phyloP scores from a whole-genome alignment of 2,329 filamentous ascomycete species.

The Apiospora pterosperma region DNA sequence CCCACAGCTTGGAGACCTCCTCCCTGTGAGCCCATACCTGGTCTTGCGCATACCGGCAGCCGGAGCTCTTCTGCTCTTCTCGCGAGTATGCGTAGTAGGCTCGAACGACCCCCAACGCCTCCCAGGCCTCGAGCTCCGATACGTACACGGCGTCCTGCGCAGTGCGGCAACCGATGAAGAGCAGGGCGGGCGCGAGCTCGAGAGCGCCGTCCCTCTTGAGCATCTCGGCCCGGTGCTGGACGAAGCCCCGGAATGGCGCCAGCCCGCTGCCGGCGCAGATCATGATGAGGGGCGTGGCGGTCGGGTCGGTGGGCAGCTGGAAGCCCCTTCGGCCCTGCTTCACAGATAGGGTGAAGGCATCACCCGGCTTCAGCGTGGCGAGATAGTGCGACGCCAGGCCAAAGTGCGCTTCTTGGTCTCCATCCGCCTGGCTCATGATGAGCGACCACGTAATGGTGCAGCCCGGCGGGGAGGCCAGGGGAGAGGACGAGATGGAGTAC shows the following conservation, averaged over 20 bases:
- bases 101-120: slow-evolving; percentile 45
- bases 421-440: slow-evolving; percentile 36
- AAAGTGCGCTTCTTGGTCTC: slow-evolving; percentile 21
- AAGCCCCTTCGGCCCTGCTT: slow-evolving; percentile 13
- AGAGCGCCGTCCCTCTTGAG: slow-evolving; percentile 28
- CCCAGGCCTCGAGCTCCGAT: slow-evolving; percentile 41
- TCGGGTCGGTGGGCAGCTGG: slow-evolving; percentile 19
- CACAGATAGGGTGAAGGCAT: slow-evolving; percentile 7
- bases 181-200: slow-evolving; percentile 39
- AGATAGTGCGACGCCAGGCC: slow-evolving; percentile 42
- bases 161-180: slow-evolving; percentile 47
- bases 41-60: slow-evolving; percentile 18
- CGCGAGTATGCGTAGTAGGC: slow-evolving; percentile 47
- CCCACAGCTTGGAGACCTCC: slow-evolving; percentile 14
- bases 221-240: slow-evolving; percentile 39
- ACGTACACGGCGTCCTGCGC: slow-evolving; percentile 41
- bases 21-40: slow-evolving; percentile 15
- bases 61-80: slow-evolving; percentile 30
- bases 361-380: slow-evolving; percentile 21
- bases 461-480: slow-evolving; percentile 39
- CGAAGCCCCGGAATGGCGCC: slow-evolving; percentile 44
- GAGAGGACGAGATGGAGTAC: slow-evolving; percentile 58
- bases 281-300: slow-evolving; percentile 26
- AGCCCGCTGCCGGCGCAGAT: slow-evolving; percentile 34
- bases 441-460: slow-evolving; percentile 54